Conservation (phyloP, 495 filamentous ascomycete species). For the Aspergillus hancockii region DNA sequence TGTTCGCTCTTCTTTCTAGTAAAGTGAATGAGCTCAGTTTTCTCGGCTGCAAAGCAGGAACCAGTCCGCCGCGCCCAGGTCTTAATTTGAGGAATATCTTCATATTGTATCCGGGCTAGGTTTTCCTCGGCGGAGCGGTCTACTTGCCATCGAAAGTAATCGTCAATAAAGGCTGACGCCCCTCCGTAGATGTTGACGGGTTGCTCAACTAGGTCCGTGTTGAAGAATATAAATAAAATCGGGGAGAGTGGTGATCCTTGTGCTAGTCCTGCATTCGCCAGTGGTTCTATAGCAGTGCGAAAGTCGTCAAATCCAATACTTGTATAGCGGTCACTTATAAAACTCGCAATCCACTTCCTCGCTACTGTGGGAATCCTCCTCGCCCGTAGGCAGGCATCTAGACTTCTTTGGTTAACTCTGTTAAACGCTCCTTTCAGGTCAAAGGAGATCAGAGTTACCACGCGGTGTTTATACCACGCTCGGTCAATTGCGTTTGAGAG, state of each 20-base stretch:
- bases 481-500: conserved; percentile 26
- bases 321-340: conserved; percentile 24
- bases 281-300: conserved; percentile 3
- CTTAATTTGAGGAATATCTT: conserved; percentile 26
- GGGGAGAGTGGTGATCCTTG: conserved; percentile 30
- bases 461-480: conserved; percentile 23
- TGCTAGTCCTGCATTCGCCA: conserved; percentile 27
- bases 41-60: conserved; percentile 25
- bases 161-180: conserved; percentile 27
- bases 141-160: conserved; percentile 25
- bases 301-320: conserved; percentile 32
- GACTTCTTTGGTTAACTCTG: conserved; percentile 26
- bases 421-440: conserved; percentile 35
- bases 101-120: conserved; percentile 16
- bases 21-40: conserved; percentile 30
- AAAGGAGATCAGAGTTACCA: conserved; percentile 26
- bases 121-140: conserved; percentile 23
- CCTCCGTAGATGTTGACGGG: conserved; percentile 21
- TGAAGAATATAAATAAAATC: conserved; percentile 33
- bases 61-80: conserved; percentile 18
- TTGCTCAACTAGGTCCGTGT: conserved; percentile 28
- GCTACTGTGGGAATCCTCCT: conserved; percentile 22
- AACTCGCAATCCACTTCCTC: conserved; percentile 27
- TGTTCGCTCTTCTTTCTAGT: conserved; percentile 17
- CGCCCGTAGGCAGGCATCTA: conserved; percentile 19